These are phyloP conservation scores for Globisporangium canariense DNA, from an alignment of 352 stramenopile genomes.

Conservation along the genomic window DNA sequence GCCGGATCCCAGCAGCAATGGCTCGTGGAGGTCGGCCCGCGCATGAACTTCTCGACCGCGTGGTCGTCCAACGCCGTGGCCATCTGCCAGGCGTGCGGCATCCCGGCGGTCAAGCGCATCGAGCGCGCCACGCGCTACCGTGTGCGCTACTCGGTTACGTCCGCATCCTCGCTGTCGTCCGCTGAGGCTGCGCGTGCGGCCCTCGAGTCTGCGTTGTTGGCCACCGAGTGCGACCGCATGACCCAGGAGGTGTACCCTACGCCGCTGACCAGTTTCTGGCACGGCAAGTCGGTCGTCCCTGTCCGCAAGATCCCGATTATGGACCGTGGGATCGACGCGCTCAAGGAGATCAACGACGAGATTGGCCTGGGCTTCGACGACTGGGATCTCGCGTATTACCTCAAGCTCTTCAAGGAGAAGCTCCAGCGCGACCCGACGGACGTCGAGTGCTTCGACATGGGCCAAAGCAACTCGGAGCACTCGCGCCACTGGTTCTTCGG, in stretches of 20 bases:
- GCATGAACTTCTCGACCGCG: conserved; percentile 97
- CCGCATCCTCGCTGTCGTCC: conserved; percentile 16
- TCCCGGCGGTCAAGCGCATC: conserved; percentile 89
- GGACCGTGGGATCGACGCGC: conserved; percentile 88
- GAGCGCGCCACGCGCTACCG: conserved; percentile 93
- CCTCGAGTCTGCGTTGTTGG: conserved; percentile 58
- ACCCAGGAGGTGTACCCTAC: conserved; percentile 95
- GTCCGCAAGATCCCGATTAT: conserved; percentile 95
- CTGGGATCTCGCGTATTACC: conserved; percentile 99
- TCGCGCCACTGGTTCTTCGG: conserved; percentile 99
- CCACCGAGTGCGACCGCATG: conserved; percentile 93
- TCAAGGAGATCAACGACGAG: conserved; percentile 95
- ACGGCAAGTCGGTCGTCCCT: conserved; percentile 70
- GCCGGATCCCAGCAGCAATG: conserved; percentile 27
- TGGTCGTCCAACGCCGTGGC: conserved; percentile 98
- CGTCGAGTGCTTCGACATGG: conserved; percentile 99
- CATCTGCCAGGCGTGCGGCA: conserved; percentile 94
- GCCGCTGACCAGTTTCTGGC: conserved; percentile 91
- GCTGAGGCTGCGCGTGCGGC: conserved; percentile 31
- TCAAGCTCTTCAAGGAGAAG: conserved; percentile 96
- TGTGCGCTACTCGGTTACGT: conserved; percentile 50
- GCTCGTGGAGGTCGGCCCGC: conserved; percentile 96
- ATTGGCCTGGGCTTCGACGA: conserved; percentile 98
- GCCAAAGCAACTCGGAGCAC: conserved; percentile 98
- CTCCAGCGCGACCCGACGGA: conserved; percentile 97